These are phyloP conservation scores for Mortierella sp. DNA, from an alignment of 371 early-diverging fungal genomes.

Conservation along the genomic window DNA sequence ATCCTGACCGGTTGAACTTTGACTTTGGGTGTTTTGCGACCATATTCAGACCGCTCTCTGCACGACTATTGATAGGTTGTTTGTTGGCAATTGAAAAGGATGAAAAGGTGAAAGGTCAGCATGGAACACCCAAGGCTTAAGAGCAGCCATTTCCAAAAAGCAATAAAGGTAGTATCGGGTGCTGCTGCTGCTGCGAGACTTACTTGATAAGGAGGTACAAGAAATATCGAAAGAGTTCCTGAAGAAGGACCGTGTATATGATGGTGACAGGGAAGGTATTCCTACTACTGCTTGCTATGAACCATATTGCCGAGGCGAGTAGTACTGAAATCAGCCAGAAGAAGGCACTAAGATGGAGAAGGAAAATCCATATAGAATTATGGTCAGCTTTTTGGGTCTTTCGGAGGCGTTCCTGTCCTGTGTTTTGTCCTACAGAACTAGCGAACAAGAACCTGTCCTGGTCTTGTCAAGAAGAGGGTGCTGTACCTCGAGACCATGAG, in stretches of 20 bases:
- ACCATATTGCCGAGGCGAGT: conserved; percentile 80
- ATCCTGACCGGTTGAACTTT: conserved; percentile 67
- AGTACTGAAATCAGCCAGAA: conserved; percentile 82
- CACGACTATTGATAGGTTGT: conserved; percentile 55
- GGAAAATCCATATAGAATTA: background rate
- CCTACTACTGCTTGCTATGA: conserved; percentile 60
- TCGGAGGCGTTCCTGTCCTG: background rate
- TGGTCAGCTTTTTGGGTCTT: background rate
- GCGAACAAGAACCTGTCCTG: background rate
- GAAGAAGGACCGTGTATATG: conserved; percentile 70
- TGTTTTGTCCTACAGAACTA: background rate
- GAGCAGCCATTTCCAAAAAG: background rate
- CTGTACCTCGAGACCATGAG: conserved; percentile 78
- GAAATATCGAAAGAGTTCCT: conserved; percentile 77
- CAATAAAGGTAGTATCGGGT: background rate
- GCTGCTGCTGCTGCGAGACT: background rate
- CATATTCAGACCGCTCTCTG: conserved; percentile 70
- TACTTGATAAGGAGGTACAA: conserved; percentile 68
- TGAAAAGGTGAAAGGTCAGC: background rate
- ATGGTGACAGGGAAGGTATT: conserved; percentile 62
- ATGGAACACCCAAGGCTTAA: background rate
- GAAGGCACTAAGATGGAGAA: conserved; percentile 69
- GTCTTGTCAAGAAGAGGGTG: background rate
- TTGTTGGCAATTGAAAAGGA: background rate
- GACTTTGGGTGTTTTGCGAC: conserved; percentile 71